Percentiles rank a stretch among this genome's conserved stretches.
Conservation (phyloP, 495 filamentous ascomycete species). For the Saxophila tyrrhenica region DNA sequence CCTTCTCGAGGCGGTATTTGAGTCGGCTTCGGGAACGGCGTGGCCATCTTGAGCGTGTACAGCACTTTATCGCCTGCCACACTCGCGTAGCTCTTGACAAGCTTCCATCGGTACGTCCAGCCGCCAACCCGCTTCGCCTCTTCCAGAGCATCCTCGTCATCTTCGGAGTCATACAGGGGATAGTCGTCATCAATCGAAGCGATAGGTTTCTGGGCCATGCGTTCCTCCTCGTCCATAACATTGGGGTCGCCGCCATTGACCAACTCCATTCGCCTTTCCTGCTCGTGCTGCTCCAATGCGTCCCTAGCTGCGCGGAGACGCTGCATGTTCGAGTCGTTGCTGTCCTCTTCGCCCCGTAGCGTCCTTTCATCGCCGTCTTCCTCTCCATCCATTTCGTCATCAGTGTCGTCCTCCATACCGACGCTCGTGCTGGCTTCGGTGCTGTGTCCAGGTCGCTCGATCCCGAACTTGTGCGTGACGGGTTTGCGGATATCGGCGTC, state of each 20-base stretch:
- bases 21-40: conserved; percentile 51
- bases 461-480: conserved; percentile 71
- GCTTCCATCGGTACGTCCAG: conserved; percentile 51
- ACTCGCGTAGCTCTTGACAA: conserved; percentile 38
- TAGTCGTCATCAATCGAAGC: conserved; percentile 48
- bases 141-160: conserved; percentile 67
- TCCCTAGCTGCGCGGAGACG: conserved; percentile 38
- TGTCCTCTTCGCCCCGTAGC: conserved; percentile 47
- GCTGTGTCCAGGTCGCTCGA: conserved; percentile 64
- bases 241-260: conserved; percentile 34
- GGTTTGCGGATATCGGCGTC: conserved; percentile 95
- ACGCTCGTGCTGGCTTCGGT: conserved; percentile 59
- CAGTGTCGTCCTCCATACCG: conserved; percentile 44
- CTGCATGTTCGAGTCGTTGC: conserved; percentile 27
- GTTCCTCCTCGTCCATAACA: conserved; percentile 64
- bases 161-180: conserved; percentile 84
- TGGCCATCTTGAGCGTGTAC: conserved; percentile 37
- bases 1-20: conserved; percentile 44
- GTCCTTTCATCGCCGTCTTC: conserved; percentile 30
- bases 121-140: conserved; percentile 63
- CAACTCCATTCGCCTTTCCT: conserved; percentile 38
- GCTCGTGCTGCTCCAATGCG: conserved; percentile 35
- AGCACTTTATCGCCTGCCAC: conserved; percentile 33
- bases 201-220: conserved; percentile 49
- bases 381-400: conserved; percentile 51